Evolutionary conservation across 768 basidiomycete species (phyloP).

Genomic region (Tylopilus rubrobrunneus): DNA sequence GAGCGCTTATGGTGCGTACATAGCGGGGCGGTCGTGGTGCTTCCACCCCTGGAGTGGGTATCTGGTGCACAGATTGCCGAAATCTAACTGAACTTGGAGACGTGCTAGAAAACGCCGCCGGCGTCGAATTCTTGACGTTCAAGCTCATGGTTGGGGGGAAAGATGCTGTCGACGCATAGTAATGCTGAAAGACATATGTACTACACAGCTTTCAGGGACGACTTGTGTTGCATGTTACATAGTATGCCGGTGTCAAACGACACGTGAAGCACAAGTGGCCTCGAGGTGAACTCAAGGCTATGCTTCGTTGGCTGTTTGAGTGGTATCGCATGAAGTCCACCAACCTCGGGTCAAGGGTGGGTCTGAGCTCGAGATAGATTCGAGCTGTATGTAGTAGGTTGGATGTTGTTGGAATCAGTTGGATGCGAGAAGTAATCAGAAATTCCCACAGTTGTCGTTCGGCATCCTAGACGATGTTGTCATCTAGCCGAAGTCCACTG

Average conservation of each 20-base stretch:
- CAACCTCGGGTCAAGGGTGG: neutral
- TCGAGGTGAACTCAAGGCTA: neutral
- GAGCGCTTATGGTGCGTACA: slow-evolving; percentile 30
- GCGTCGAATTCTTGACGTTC: neutral
- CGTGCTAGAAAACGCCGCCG: neutral
- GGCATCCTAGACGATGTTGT: no score
- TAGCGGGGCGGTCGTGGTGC: slow-evolving; percentile 38
- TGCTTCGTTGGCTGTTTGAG: neutral
- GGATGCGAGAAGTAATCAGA: no score
- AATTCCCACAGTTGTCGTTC: no score
- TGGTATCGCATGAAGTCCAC: neutral
- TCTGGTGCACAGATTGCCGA: slow-evolving; percentile 44
- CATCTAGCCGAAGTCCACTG: no score
- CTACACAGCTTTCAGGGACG: neutral
- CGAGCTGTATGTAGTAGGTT: no score
- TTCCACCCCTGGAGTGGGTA: slow-evolving; percentile 40
- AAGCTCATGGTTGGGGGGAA: slow-evolving; percentile 6
- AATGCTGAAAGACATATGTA: neutral
- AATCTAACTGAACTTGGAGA: slow-evolving; percentile 33
- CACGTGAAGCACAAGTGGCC: neutral
- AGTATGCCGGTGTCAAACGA: neutral
- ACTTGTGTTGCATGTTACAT: neutral
- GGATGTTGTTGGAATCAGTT: no score
- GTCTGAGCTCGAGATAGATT: no score
- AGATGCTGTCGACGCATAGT: neutral